Conservation (phyloP, 169 alveolate species). For the Plasmodium chabaudi region DNA sequence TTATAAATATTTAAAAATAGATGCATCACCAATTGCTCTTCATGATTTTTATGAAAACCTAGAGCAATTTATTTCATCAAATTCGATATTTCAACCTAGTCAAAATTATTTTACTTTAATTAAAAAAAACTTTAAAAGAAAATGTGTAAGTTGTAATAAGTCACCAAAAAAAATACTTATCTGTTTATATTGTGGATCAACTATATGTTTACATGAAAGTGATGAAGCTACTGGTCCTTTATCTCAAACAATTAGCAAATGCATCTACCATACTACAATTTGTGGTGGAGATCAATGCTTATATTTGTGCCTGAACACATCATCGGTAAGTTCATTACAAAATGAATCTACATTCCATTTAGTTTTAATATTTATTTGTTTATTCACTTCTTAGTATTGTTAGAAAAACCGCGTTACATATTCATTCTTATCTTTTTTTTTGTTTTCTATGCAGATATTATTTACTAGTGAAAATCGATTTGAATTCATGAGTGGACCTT, state of each 20-base stretch:
- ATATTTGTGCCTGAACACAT: constrained; percentile 46
- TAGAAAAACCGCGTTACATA: no score
- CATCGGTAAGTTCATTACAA: constrained; percentile 20
- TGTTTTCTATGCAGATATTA: constrained; percentile 10
- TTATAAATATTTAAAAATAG: constrained; percentile 51
- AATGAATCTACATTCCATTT: not conserved
- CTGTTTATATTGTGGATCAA: constrained; percentile 61
- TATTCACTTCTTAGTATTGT: not conserved
- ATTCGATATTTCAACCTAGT: constrained; percentile 54
- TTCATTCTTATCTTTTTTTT: no score
- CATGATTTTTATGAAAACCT: constrained; percentile 61
- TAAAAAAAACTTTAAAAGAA: constrained; percentile 44
- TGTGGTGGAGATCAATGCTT: constrained; percentile 71
- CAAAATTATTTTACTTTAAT: constrained; percentile 57
- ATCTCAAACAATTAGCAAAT: constrained; percentile 56
- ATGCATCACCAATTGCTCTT: constrained; percentile 39
- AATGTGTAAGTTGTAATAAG: constrained; percentile 52
- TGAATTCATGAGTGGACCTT: constrained; percentile 49
- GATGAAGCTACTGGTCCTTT: constrained; percentile 22
- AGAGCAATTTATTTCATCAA: constrained; percentile 32
- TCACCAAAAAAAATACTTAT: constrained; percentile 39
- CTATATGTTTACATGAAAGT: constrained; percentile 45
- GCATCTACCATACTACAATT: constrained; percentile 56
- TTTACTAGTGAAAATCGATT: constrained; percentile 54
- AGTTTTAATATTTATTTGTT: not conserved